Base-by-base conservation (phyloP, 331 rosid genomes). In the Erythrophleum ivorense region DNA sequence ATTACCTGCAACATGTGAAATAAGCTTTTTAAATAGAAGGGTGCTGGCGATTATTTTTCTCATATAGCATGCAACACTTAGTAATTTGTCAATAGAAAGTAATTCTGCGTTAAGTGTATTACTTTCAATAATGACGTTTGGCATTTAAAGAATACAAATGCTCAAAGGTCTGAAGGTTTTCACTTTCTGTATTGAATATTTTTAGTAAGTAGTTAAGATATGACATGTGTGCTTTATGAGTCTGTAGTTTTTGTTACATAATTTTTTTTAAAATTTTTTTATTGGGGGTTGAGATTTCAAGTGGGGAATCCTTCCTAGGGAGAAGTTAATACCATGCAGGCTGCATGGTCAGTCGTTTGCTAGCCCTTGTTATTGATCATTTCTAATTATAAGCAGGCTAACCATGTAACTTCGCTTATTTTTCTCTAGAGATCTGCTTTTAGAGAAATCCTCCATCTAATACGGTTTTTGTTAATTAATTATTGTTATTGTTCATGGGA, bases 401-500 rank as follows among this genome's bases (percentile, higher is more conserved):
- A 36, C 78, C 16, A 29, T 73, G 46, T 46, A 52, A 77, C 31
- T 41, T 64, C 45, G 12, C 1, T 24, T n/a, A 62, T 71, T 65
- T 50, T 68, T 40, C 18, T 57, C 75, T 63, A 13, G 24, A 59
- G n/a, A n/a, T 33, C 34, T 57, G 67, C 13, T 70, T 13, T 58
- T 73, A 66, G 31, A 21, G 9, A 74, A 71, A 52, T 60, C 71
- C 45, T 34, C 12, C 62, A 41, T 55, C 45, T 52, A 9, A 43
- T 45, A 29, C 29, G 49, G 38, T 19, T 48, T 72, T 73, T 59
- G 46, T 60, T 78, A 43, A 34, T 70, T 59, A 43, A 45, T 82
- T 66, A 43, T 74, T 33, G 55, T 70, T 78, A 34, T 64, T 78
- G 40, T 57, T 75, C 70, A 43, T 5, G 80, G 73, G 75, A 85